These are phyloP conservation scores for Secale cereale DNA, from an alignment of 176 grass and related monocot genomes.

Conservation along the genomic window DNA sequence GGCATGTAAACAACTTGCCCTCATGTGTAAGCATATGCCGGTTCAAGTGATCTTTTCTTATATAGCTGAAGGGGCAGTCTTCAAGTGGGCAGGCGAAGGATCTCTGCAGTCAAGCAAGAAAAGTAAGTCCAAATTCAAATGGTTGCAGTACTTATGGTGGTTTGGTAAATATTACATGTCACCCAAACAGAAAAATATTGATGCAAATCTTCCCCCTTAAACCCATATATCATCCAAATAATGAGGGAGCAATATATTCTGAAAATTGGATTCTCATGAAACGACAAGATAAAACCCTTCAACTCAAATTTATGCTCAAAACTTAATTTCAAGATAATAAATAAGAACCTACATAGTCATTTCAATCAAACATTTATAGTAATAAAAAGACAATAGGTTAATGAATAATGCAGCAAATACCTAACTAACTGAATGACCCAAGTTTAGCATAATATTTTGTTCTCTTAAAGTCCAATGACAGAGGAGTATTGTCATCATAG, in stretches of 20 bases:
- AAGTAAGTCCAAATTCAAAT: background rate
- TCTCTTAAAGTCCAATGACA: background rate
- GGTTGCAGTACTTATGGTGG: background rate
- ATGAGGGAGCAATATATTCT: background rate
- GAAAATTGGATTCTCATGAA: background rate
- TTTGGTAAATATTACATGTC: background rate
- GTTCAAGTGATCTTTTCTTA: slow-evolving; percentile 67
- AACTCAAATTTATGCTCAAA: background rate
- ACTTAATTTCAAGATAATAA: background rate
- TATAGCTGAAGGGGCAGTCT: slow-evolving; percentile 61
- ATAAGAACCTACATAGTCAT: background rate
- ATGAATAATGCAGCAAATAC: background rate
- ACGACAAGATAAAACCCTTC: background rate
- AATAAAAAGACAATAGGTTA: background rate
- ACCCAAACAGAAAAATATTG: background rate
- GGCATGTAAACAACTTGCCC: slow-evolving; percentile 59
- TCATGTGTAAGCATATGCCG: slow-evolving; percentile 55
- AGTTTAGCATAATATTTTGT: background rate
- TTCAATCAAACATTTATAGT: background rate
- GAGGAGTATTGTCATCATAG: slow-evolving; percentile 36
- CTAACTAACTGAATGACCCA: background rate
- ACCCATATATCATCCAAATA: background rate
- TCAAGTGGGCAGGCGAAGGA: slow-evolving; percentile 46
- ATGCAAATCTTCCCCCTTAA: background rate
- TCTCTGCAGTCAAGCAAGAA: slow-evolving; percentile 29